Percentiles rank a stretch among this genome's conserved stretches.
phyloP scores from a whole-genome alignment of 306 rosid genomes.

The Phaseolus lunatus region DNA sequence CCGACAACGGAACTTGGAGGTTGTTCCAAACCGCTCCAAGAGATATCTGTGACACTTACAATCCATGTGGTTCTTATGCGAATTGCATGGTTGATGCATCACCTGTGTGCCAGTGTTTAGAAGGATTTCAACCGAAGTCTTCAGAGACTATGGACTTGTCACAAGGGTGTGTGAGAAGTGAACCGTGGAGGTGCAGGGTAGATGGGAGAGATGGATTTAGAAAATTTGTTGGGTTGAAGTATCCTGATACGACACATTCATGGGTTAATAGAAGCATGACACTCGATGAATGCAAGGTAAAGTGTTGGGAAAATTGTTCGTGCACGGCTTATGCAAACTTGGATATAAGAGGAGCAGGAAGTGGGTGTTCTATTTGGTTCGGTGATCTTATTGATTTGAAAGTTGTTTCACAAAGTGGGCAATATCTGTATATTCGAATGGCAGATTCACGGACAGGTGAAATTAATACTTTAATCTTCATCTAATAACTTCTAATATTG shows the following conservation, averaged over 20 bases:
- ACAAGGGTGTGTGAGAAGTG: constrained; percentile 49
- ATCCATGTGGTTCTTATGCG: constrained; percentile 13
- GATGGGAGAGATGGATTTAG: constrained; percentile 42
- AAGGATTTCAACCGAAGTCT: constrained; percentile 10
- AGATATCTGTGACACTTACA: neutral
- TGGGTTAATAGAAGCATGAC: constrained; percentile 54
- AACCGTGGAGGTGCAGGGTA: constrained; percentile 37
- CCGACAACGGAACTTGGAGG: neutral
- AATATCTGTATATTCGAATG: neutral
- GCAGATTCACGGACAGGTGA: neutral
- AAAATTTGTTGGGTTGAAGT: constrained; percentile 38
- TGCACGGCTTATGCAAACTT: constrained; percentile 20
- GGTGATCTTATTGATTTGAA: constrained; percentile 18
- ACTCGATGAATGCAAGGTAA: constrained; percentile 36
- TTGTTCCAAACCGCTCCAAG: neutral
- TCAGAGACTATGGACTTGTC: neutral
- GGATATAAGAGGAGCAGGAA: neutral
- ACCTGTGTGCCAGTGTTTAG: constrained; percentile 1
- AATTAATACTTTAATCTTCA: neutral
- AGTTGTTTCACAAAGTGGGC: neutral
- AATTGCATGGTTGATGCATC: constrained; percentile 2
- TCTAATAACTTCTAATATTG: no score
- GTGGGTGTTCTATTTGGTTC: constrained; percentile 19
- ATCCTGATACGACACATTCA: constrained; percentile 53
- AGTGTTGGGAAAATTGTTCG: constrained; percentile 4